Percentiles rank a stretch among this genome's conserved stretches.
These are phyloP conservation scores for Melanopsichium pennsylvanicum DNA, from an alignment of 1,284 basidiomycete genomes.

Conservation along the genomic window DNA sequence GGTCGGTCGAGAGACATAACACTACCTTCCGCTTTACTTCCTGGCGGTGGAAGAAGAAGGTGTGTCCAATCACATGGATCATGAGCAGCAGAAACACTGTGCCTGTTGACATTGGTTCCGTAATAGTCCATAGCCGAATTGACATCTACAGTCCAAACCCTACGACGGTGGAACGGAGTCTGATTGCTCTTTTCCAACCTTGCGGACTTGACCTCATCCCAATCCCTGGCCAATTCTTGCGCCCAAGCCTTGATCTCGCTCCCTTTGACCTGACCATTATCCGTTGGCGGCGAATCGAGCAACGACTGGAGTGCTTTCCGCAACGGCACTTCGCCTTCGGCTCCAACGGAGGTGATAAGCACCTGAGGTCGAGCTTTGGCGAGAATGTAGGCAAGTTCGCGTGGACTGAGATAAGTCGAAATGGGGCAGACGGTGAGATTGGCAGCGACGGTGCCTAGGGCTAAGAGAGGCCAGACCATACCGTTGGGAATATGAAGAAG, in stretches of 20 bases:
- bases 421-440: conserved; percentile 63
- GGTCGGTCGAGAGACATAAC: conserved; percentile 27
- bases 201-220: conserved; percentile 37
- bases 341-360: conserved; percentile 61
- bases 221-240: conserved; percentile 36
- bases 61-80: conserved; percentile 55
- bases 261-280: conserved; percentile 26
- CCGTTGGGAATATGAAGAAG: conserved; percentile 67
- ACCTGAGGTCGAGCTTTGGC: conserved; percentile 62
- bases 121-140: conserved; percentile 47
- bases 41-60: conserved; percentile 42
- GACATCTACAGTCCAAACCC: conserved; percentile 52
- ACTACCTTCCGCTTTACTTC: conserved; percentile 38
- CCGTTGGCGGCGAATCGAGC: conserved; percentile 36
- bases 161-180: conserved; percentile 18
- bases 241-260: conserved; percentile 37
- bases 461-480: conserved; percentile 62
- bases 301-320: conserved; percentile 46
- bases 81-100: conserved; percentile 33
- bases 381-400: conserved; percentile 66
- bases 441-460: conserved; percentile 60
- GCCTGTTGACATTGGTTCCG: conserved; percentile 28
- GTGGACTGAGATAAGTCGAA: conserved; percentile 65
- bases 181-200: conserved; percentile 36
- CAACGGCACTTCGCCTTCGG: conserved; percentile 52